These are phyloP conservation scores for Auriculariales sp. DNA, from an alignment of 768 basidiomycete species.

Conservation along the genomic window DNA sequence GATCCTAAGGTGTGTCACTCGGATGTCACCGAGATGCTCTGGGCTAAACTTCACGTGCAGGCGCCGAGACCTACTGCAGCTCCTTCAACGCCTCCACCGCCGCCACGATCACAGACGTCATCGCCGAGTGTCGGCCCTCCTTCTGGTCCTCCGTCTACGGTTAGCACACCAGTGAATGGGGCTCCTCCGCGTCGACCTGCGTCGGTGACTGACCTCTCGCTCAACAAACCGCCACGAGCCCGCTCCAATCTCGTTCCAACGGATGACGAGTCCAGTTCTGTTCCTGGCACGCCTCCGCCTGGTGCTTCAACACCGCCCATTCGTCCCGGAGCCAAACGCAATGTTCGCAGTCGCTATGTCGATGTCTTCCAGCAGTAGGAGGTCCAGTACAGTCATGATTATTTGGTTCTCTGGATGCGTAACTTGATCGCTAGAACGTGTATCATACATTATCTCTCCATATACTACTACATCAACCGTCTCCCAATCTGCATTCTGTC, in stretches of 20 bases:
- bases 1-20: slow-evolving; percentile 65
- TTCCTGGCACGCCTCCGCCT: slow-evolving; percentile 6
- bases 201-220: slow-evolving; percentile 47
- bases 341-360: slow-evolving; percentile 72
- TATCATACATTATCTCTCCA: too few relatives aligned
- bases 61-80: slow-evolving; percentile 43
- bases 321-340: slow-evolving; percentile 52
- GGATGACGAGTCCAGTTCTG: slow-evolving; percentile 16
- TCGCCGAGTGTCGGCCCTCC: slow-evolving; percentile 49
- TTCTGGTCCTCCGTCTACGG: slow-evolving; percentile 16
- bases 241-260: slow-evolving; percentile 52
- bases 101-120: slow-evolving; percentile 72
- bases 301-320: slow-evolving; percentile 31
- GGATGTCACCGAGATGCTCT: not conserved
- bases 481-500: too few relatives aligned
- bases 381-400: too few relatives aligned
- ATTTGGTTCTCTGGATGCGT: too few relatives aligned
- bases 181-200: slow-evolving; percentile 39
- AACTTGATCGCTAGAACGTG: too few relatives aligned
- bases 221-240: slow-evolving; percentile 39
- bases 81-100: slow-evolving; percentile 47
- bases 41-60: slow-evolving; percentile 5
- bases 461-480: too few relatives aligned
- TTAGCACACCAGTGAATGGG: slow-evolving; percentile 13
- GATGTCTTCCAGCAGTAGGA: slow-evolving; percentile 68